Base-by-base conservation (phyloP, 2,329 filamentous ascomycete genomes). In the Nemania sp. region DNA sequence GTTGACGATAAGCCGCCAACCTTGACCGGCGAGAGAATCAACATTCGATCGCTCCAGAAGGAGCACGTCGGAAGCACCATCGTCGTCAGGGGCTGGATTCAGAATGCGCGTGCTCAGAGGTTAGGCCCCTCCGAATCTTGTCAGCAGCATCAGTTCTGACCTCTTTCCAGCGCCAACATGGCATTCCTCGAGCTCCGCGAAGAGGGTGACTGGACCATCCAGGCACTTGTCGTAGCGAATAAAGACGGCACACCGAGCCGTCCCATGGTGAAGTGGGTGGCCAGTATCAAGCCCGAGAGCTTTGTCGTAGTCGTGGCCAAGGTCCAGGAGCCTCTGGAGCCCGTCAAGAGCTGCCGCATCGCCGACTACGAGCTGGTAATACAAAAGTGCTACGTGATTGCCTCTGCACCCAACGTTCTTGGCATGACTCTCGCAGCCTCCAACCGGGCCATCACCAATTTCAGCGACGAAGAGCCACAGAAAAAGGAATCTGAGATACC, bases 301-400 rank as follows among this genome's bases (percentile, higher is more conserved):
- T 92, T 90, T 69, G 87, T 97, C 25, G 80, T 88, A 42, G 87
- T 97, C 62, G 90, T 96, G 71, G 95, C 90, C 67, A 79, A 83
- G 34, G 88, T 98, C 54, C 85, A 92, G 81, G 89, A 90, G 78
- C 90, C 93, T 0, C 83, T 90, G 20, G 92, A 96, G 72, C 90
- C 91, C 2, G 90, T 98, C 75, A 95, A 96, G 79, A 95, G 91
- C 72, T 91, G 91, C 60, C 88, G 87, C 15, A 89, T 98, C 57
- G 86, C 87, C 68, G 82, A 89, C 69, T 87, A 89, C 69, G 95
- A 98, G 81, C 83, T 98, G 50, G 94, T 98, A 79, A 87, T 98
- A 72, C 86, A 84, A 69, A 96, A 93, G 81, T 84, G 92, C 71
- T 97, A 89, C 78, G 79, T 94, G 62, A 83, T 96, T 69, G 86